Conservation (phyloP, 257 asterid genomes). For the Ocimum tenuiflorum region DNA sequence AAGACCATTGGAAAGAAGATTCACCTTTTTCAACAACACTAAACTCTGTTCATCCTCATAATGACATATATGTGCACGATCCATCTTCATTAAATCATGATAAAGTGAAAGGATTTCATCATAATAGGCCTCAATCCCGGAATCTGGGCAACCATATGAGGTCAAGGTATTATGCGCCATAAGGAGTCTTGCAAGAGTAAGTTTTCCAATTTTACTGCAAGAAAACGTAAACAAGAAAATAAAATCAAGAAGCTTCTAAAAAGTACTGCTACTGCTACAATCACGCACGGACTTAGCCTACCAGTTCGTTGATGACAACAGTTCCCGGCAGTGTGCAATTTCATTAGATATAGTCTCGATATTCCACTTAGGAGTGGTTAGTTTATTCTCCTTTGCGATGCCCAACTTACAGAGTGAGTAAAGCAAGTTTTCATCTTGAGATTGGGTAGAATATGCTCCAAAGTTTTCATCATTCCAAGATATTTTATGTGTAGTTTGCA, state of each 20-base stretch:
- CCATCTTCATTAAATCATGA: slow-evolving; percentile 64
- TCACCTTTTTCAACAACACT: slow-evolving; percentile 72
- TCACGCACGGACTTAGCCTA: slow-evolving; percentile 26
- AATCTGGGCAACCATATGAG: slow-evolving; percentile 32
- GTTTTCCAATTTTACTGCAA: slow-evolving; percentile 90
- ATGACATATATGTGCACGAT: slow-evolving; percentile 60
- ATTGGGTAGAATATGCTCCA: slow-evolving; percentile 29
- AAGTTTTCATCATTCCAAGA: slow-evolving; percentile 59
- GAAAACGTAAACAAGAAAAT: slow-evolving; percentile 17
- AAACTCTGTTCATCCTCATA: slow-evolving; percentile 71
- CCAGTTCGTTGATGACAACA: slow-evolving; percentile 68
- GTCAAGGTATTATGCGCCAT: slow-evolving; percentile 54
- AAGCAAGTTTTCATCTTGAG: slow-evolving; percentile 31
- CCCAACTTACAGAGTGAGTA: slow-evolving; percentile 35
- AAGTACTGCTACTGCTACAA: slow-evolving; percentile 14
- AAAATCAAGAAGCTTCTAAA: slow-evolving; percentile 2
- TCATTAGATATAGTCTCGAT: slow-evolving; percentile 51
- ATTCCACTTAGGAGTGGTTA: slow-evolving; percentile 35
- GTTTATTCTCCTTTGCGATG: slow-evolving; percentile 28
- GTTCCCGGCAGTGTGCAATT: slow-evolving; percentile 62
- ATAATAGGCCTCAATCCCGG: slow-evolving; percentile 28
- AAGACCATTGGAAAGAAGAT: background rate
- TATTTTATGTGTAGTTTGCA: slow-evolving; percentile 30
- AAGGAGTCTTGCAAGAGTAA: slow-evolving; percentile 86
- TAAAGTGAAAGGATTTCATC: slow-evolving; percentile 76